phyloP scores from a whole-genome alignment of 768 basidiomycete species.

The Lepiota venenata region DNA sequence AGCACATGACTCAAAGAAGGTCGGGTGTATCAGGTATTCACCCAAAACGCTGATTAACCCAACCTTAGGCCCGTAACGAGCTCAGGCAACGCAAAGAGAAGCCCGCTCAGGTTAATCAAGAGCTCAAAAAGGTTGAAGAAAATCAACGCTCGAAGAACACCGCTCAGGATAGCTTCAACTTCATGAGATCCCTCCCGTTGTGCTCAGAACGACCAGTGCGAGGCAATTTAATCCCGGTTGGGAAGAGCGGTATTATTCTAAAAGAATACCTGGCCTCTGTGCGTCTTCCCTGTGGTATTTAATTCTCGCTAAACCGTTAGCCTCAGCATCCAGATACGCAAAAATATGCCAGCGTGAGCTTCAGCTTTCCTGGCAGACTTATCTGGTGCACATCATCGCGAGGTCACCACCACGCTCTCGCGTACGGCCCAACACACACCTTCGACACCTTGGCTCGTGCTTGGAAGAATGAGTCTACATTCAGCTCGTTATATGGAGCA shows the following conservation, averaged over 20 bases:
- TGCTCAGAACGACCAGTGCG: background rate
- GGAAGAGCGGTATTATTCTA: background rate
- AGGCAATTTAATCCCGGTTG: background rate
- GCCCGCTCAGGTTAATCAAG: background rate
- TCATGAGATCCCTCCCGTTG: background rate
- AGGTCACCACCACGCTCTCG: constrained; percentile 1
- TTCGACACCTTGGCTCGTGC: background rate
- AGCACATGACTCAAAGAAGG: background rate
- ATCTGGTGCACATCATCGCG: constrained; percentile 1
- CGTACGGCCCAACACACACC: background rate
- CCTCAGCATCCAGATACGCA: background rate
- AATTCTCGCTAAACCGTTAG: background rate
- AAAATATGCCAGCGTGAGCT: background rate
- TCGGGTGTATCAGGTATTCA: background rate
- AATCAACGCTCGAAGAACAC: background rate
- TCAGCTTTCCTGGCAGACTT: background rate
- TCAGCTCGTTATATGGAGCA: background rate
- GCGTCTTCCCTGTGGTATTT: background rate
- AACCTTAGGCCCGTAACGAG: background rate
- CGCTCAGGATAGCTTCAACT: background rate
- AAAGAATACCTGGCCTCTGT: background rate
- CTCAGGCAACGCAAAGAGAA: background rate
- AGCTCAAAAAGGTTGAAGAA: background rate
- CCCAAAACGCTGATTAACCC: too few species aligned
- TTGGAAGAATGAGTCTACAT: background rate